Evolutionary conservation across 176 grass and related monocot genomes (phyloP).

Genomic region (Elaeis guineensis): DNA sequence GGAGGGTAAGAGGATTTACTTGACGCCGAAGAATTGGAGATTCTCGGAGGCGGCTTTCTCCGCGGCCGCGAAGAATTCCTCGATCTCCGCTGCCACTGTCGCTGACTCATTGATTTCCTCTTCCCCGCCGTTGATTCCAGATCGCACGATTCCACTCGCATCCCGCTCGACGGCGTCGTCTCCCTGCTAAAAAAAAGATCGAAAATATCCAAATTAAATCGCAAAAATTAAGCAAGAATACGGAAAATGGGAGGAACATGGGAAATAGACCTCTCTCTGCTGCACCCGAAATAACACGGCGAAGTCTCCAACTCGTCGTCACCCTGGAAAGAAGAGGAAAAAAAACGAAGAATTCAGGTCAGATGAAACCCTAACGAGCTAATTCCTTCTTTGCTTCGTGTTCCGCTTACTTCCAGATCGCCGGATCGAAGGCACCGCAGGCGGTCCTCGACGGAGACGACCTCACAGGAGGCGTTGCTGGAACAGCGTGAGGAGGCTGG

Average conservation of each 20-base stretch:
- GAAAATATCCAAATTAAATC: not conserved
- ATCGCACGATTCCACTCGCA: not conserved
- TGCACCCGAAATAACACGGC: not conserved
- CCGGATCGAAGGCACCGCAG: no score
- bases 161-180: constrained; percentile 2
- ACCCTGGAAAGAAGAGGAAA: not conserved
- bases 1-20: not conserved
- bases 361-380: not conserved
- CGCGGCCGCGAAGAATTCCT: constrained; percentile 9
- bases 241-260: not conserved
- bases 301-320: constrained; percentile 3
- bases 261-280: constrained; percentile 5
- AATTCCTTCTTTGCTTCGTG: not conserved
- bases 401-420: not conserved
- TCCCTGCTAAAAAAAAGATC: not conserved
- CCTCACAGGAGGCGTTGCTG: constrained; percentile 7
- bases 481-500: not conserved
- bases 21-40: constrained; percentile 2
- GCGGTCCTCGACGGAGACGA: no score
- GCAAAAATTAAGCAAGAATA: not conserved
- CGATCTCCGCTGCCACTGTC: not conserved
- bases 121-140: not conserved
- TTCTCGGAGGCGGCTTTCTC: constrained; percentile 6
- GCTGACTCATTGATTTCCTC: not conserved
- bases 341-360: not conserved